These are phyloP conservation scores for Sarocladium kiliense DNA, from an alignment of 2,329 filamentous ascomycete genomes.

Conservation along the genomic window DNA sequence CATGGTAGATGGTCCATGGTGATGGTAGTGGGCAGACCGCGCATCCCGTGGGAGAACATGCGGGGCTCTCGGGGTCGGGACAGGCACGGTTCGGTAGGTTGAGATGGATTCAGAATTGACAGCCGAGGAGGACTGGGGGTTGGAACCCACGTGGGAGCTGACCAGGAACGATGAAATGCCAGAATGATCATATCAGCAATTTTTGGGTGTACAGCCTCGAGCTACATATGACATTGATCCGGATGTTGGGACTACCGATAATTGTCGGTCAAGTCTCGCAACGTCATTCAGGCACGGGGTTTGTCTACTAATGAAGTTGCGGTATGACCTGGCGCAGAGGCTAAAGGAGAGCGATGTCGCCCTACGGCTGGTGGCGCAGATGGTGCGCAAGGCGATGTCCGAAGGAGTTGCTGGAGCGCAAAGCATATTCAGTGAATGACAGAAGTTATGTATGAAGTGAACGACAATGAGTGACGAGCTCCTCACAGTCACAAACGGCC, in stretches of 20 bases:
- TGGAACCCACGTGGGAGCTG: not conserved
- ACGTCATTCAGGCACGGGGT: not conserved
- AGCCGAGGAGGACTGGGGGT: not conserved
- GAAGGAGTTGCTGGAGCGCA: too few relatives aligned
- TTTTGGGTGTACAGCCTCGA: not conserved
- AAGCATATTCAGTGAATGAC: too few relatives aligned
- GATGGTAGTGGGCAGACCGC: not conserved
- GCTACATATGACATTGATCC: not conserved
- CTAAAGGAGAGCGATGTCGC: conserved; percentile 5
- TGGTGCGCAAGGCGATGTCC: not conserved
- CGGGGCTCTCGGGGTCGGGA: not conserved
- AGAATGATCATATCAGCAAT: not conserved
- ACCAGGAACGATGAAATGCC: too few relatives aligned
- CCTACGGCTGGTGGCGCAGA: not conserved
- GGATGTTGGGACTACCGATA: not conserved
- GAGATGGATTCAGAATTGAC: not conserved
- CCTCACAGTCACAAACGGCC: too few relatives aligned
- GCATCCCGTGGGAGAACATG: not conserved
- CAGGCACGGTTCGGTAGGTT: too few relatives aligned
- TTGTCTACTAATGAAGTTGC: not conserved
- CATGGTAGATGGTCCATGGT: not conserved
- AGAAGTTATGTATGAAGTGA: too few relatives aligned
- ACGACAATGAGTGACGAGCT: too few relatives aligned
- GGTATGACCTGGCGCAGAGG: not conserved
- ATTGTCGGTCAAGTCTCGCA: not conserved